phyloP scores from a whole-genome alignment of 352 stramenopile species.

The Pythium periplocum region DNA sequence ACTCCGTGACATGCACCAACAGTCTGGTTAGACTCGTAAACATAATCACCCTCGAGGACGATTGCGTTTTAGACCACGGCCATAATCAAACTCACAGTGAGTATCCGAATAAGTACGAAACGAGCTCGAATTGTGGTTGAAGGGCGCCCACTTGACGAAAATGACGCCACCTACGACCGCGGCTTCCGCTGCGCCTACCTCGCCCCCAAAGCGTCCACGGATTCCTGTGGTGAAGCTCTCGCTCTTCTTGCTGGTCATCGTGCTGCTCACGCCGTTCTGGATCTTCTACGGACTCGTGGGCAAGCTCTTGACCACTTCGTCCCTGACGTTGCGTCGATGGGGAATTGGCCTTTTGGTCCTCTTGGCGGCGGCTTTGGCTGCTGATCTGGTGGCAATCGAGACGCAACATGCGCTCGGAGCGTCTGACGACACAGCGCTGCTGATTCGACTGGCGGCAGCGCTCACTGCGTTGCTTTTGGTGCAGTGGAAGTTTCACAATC shows the following conservation, averaged over 20 bases:
- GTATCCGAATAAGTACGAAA: no score
- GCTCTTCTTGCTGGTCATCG: slow-evolving; percentile 18
- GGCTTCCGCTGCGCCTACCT: not conserved
- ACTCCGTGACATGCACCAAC: no score
- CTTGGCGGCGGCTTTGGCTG: slow-evolving; percentile 13
- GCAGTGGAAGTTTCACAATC: slow-evolving; percentile 38
- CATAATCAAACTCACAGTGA: no score
- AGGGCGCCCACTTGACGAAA: not conserved
- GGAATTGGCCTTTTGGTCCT: slow-evolving; percentile 21
- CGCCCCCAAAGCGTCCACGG: slow-evolving; percentile 4
- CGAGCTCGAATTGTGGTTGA: no score
- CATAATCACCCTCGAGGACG: no score
- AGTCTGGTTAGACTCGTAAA: no score
- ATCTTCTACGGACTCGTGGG: slow-evolving; percentile 37
- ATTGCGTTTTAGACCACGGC: no score
- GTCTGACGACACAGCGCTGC: slow-evolving; percentile 4
- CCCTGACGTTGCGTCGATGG: slow-evolving; percentile 12
- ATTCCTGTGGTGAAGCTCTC: slow-evolving; percentile 20
- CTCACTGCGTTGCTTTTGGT: slow-evolving; percentile 30
- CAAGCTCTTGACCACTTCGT: slow-evolving; percentile 28
- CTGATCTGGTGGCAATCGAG: slow-evolving; percentile 20
- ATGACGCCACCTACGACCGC: not conserved
- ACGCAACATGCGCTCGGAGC: slow-evolving; percentile 4
- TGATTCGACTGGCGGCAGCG: slow-evolving; percentile 7
- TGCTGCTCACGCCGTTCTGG: slow-evolving; percentile 37